Percentiles rank a stretch among this genome's conserved stretches.
Evolutionary conservation across 495 filamentous ascomycete species (phyloP).

Genomic region (Aspergillus bertholletiae): DNA sequence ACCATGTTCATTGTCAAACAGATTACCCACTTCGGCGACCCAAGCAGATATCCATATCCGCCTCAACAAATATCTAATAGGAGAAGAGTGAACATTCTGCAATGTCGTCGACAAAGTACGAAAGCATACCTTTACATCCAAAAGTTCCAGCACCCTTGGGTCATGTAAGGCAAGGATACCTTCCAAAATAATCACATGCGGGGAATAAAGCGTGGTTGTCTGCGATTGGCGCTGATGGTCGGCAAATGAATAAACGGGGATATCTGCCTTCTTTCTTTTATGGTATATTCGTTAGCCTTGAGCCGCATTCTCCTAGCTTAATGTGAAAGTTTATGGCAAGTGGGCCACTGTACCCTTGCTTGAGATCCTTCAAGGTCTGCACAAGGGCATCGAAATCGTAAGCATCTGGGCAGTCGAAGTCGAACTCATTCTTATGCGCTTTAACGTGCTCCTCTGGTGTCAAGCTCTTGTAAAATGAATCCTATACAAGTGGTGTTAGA

Average conservation of each 20-base stretch:
- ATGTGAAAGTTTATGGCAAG: background rate
- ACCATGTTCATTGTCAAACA: background rate
- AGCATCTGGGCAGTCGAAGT: conserved; percentile 93
- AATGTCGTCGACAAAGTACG: background rate
- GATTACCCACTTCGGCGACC: conserved; percentile 74
- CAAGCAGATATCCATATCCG: conserved; percentile 89
- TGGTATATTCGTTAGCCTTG: conserved; percentile 2
- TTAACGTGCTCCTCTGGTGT: conserved; percentile 64
- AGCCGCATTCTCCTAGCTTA: background rate
- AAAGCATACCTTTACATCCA: conserved; percentile 78
- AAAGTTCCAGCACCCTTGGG: conserved; percentile 73
- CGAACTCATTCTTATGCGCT: conserved; percentile 87
- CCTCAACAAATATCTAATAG: conserved; percentile 85
- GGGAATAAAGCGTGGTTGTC: conserved; percentile 89
- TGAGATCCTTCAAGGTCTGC: conserved; percentile 75
- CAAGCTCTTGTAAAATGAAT: conserved; percentile 93
- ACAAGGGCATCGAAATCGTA: conserved; percentile 91
- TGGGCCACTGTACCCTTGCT: conserved; percentile 71
- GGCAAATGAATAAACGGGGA: conserved; percentile 93
- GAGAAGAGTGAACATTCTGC: conserved; percentile 15
- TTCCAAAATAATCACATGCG: conserved; percentile 91
- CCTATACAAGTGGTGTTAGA: conserved; percentile 50
- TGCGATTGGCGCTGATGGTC: conserved; percentile 76
- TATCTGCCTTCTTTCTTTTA: conserved; percentile 80
- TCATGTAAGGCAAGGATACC: conserved; percentile 96